Conservation (phyloP, 257 asterid genomes). For the Linderniella brevidens region DNA sequence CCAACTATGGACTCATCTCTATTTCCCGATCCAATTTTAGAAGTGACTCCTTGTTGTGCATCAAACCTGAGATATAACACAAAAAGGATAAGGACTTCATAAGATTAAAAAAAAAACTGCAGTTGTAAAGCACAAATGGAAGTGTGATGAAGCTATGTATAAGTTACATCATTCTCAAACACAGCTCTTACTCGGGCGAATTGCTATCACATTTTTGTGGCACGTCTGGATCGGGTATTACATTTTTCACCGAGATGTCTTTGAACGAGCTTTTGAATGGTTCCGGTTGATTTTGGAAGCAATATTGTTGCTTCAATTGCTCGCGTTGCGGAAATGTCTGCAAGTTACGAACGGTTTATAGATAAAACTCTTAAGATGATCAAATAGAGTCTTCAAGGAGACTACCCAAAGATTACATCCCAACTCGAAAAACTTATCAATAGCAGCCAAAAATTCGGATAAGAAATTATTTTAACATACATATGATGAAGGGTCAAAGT, state of each 20-base stretch:
- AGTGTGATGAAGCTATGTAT: conserved; percentile 9
- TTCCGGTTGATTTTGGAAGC: conserved; percentile 33
- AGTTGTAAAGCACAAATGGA: conserved; percentile 7
- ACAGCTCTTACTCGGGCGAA: conserved; percentile 64
- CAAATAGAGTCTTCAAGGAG: background rate
- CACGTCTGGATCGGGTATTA: conserved; percentile 73
- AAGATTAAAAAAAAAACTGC: conserved; percentile 32
- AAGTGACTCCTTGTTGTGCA: conserved; percentile 51
- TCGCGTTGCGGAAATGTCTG: conserved; percentile 18
- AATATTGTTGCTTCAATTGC: conserved; percentile 69
- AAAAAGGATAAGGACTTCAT: too few species aligned
- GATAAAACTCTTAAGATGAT: background rate
- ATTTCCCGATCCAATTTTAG: conserved; percentile 77
- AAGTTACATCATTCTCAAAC: conserved; percentile 6
- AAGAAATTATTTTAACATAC: conserved; percentile 30
- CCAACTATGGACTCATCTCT: conserved; percentile 67
- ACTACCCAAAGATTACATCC: background rate
- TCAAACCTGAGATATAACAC: conserved; percentile 53
- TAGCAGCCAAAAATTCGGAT: background rate
- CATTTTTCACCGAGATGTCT: conserved; percentile 49
- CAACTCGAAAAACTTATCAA: background rate
- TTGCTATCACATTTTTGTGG: conserved; percentile 71
- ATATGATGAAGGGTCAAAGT: conserved; percentile 45
- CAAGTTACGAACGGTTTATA: background rate
- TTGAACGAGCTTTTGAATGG: conserved; percentile 34